Conservation (phyloP, 495 filamentous ascomycete genomes). For the Penicillium dipodomyicola region DNA sequence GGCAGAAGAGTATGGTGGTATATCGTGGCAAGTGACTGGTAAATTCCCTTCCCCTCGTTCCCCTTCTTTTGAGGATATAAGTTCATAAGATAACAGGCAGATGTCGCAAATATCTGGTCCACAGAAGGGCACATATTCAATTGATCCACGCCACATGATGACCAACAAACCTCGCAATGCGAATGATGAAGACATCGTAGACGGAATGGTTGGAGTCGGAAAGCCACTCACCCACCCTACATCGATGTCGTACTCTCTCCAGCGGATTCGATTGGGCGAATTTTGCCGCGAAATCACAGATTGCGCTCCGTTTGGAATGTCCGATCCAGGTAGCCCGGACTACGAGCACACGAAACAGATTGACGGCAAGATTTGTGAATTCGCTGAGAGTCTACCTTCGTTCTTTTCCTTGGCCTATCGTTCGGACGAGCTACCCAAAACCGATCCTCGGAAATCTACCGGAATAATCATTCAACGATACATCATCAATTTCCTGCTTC, state of each 20-base stretch:
- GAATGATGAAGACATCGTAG: constrained; percentile 44
- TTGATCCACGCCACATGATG: constrained; percentile 43
- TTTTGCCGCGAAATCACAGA: constrained; percentile 46
- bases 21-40: constrained; percentile 48
- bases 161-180: constrained; percentile 45
- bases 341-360: constrained; percentile 29
- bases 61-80: not conserved
- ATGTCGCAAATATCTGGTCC: constrained; percentile 36
- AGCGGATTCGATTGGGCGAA: constrained; percentile 46
- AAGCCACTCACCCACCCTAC: constrained; percentile 40
- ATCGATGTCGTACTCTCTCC: constrained; percentile 45
- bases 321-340: constrained; percentile 6
- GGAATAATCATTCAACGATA: constrained; percentile 35
- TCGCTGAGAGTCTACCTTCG: constrained; percentile 25
- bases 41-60: constrained; percentile 6
- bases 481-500: constrained; percentile 32
- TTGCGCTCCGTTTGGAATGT: constrained; percentile 25
- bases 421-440: not conserved
- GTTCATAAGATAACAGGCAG: constrained; percentile 28
- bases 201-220: constrained; percentile 27
- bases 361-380: constrained; percentile 30
- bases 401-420: constrained; percentile 21
- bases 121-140: constrained; percentile 41
- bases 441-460: constrained; percentile 12
- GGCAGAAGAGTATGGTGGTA: constrained; percentile 52